A percentile compares a stretch with the other conserved stretches of the same genome.
These are phyloP conservation scores for Trichoderma sp. DNA, from an alignment of 2,329 filamentous ascomycete species.

Conservation along the genomic window DNA sequence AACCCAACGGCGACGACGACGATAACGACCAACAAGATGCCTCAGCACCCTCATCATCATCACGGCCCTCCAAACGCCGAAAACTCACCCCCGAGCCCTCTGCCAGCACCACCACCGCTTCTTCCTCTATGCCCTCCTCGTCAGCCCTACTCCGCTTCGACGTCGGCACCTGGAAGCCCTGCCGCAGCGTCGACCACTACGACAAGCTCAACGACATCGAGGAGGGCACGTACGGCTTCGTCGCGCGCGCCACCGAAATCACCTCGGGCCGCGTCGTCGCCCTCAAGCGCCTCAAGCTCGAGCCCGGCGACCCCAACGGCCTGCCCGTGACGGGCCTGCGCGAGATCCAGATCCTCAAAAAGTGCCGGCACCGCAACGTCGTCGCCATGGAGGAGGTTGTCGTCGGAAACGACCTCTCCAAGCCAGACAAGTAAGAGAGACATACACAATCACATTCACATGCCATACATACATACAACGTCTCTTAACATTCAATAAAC, in stretches of 20 bases:
- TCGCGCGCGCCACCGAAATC: constrained; percentile 78
- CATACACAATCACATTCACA: too few species aligned
- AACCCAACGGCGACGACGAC: constrained; percentile 26
- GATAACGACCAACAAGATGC: constrained; percentile 34
- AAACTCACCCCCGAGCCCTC: constrained; percentile 55
- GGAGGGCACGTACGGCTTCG: constrained; percentile 94
- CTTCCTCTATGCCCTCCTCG: constrained; percentile 20
- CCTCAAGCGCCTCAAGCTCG: constrained; percentile 90
- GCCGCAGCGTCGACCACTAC: constrained; percentile 81
- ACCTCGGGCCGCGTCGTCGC: constrained; percentile 80
- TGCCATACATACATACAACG: too few species aligned
- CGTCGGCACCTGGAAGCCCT: constrained; percentile 65
- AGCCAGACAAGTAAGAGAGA: constrained; percentile 53
- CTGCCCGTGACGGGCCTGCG: constrained; percentile 90
- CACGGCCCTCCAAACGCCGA: constrained; percentile 63
- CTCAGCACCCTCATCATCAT: constrained; percentile 31
- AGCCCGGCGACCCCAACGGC: constrained; percentile 70
- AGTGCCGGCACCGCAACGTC: constrained; percentile 79
- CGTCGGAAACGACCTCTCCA: constrained; percentile 63
- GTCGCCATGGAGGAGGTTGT: constrained; percentile 84
- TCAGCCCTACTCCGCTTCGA: constrained; percentile 68
- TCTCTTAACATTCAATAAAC: too few species aligned
- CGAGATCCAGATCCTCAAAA: constrained; percentile 88
- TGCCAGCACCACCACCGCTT: neutral
- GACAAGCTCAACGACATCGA: constrained; percentile 96